A percentile compares a stretch with the other conserved stretches of the same genome.
Conservation (phyloP, 305 asterid genomes). For the Fraxinus xanthoxyloides region DNA sequence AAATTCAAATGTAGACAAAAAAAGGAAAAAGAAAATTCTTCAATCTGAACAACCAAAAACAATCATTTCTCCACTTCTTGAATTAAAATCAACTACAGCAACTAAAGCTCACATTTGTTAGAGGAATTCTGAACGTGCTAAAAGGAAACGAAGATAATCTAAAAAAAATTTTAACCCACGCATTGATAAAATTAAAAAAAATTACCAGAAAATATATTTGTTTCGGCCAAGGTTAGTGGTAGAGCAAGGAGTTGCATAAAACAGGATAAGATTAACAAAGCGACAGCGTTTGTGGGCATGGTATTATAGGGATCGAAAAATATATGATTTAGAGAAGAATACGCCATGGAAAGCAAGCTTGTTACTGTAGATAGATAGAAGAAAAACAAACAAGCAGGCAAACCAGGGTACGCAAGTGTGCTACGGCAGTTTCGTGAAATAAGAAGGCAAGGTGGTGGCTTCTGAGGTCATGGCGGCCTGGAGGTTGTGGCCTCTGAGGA, state of each 20-base stretch:
- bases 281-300: conserved; percentile 4
- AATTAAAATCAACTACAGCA: background rate
- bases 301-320: background rate
- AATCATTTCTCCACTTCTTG: background rate
- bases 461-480: conserved; percentile 37
- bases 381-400: conserved; percentile 5
- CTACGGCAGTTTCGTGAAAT: background rate
- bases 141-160: background rate
- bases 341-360: conserved; percentile 25
- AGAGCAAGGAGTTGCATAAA: conserved; percentile 19
- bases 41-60: background rate
- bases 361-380: background rate
- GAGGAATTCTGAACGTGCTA: background rate
- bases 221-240: conserved; percentile 15
- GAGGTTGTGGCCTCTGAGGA: conserved; percentile 3
- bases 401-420: conserved; percentile 24
- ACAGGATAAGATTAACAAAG: conserved; percentile 15
- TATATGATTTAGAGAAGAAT: background rate
- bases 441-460: conserved; percentile 22
- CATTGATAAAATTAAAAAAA: background rate
- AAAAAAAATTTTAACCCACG: background rate
- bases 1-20: background rate
- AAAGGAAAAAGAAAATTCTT: background rate
- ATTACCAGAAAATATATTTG: conserved; percentile 34
- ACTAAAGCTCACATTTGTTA: background rate